Conservation (phyloP, 2,329 filamentous ascomycete genomes). For the Penicillium sp. region DNA sequence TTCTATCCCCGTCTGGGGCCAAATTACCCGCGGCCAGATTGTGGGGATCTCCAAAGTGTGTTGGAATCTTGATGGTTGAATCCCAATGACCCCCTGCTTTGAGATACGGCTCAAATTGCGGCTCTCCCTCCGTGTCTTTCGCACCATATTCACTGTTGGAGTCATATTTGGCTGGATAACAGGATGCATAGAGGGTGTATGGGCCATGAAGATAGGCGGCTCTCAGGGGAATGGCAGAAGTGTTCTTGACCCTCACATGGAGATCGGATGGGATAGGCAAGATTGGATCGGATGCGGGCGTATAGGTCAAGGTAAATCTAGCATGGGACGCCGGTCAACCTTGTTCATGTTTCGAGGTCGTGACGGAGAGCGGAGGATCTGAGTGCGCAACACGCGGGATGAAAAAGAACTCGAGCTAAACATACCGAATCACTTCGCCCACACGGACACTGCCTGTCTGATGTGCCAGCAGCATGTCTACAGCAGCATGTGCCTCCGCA, state of each 20-base stretch:
- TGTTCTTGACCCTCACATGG: constrained; percentile 85
- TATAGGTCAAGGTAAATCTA: constrained; percentile 84
- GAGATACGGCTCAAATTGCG: constrained; percentile 91
- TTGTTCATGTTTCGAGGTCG: too few species aligned
- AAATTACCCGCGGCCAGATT: constrained; percentile 42
- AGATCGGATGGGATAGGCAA: constrained; percentile 76
- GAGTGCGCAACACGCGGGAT: not conserved
- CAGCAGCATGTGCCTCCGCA: constrained; percentile 18
- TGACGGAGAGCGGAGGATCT: too few species aligned
- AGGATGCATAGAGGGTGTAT: constrained; percentile 81
- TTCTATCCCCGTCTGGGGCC: constrained; percentile 42
- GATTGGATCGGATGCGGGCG: constrained; percentile 79
- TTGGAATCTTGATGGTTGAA: constrained; percentile 71
- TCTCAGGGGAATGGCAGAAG: constrained; percentile 79
- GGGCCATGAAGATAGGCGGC: constrained; percentile 95
- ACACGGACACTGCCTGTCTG: constrained; percentile 89
- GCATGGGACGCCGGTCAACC: too few species aligned
- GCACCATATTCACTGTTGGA: constrained; percentile 72
- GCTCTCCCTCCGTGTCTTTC: constrained; percentile 65
- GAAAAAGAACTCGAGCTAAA: not conserved
- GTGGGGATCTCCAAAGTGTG: constrained; percentile 52
- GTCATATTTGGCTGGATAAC: constrained; percentile 76
- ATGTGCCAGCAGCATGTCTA: constrained; percentile 77
- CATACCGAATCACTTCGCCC: constrained; percentile 83
- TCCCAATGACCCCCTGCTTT: constrained; percentile 89